Conservation (phyloP, 106 monocot genomes). For the Narthecium ossifragum region DNA sequence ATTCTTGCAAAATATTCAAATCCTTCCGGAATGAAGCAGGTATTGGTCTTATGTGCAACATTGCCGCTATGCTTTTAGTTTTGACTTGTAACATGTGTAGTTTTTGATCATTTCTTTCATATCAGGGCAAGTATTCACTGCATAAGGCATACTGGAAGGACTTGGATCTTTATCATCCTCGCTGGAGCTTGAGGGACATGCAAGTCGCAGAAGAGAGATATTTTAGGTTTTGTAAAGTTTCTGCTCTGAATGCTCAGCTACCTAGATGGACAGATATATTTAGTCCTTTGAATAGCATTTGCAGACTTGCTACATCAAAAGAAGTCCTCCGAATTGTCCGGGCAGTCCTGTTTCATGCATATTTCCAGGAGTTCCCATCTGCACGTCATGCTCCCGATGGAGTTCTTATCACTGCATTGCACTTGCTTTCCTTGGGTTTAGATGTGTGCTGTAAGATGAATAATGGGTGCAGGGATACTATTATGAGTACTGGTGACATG, state of each 20-base stretch:
- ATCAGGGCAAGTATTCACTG: constrained; percentile 86
- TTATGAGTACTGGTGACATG: background rate
- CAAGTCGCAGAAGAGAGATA: constrained; percentile 95
- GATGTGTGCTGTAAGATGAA: constrained; percentile 58
- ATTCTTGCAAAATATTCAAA: constrained; percentile 64
- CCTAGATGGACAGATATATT: constrained; percentile 69
- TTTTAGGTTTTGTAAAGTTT: constrained; percentile 50
- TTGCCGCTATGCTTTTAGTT: background rate
- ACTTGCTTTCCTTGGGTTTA: constrained; percentile 69
- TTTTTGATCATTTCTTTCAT: background rate
- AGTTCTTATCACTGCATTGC: constrained; percentile 80
- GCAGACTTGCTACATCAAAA: constrained; percentile 72
- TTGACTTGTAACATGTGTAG: background rate
- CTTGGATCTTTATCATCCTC: constrained; percentile 88
- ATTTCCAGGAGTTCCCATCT: constrained; percentile 40
- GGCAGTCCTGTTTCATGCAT: constrained; percentile 71
- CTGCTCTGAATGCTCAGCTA: constrained; percentile 66
- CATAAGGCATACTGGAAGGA: constrained; percentile 72
- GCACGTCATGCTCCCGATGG: constrained; percentile 67
- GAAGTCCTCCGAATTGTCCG: constrained; percentile 44
- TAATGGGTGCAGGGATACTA: background rate
- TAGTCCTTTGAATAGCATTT: constrained; percentile 44
- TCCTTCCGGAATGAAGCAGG: constrained; percentile 96
- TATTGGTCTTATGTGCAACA: constrained; percentile 11
- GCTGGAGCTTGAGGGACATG: constrained; percentile 79